Percentiles rank a stretch among this genome's conserved stretches.
Conservation (phyloP, 2,329 filamentous ascomycete genomes). For the Penicillium digitatum region DNA sequence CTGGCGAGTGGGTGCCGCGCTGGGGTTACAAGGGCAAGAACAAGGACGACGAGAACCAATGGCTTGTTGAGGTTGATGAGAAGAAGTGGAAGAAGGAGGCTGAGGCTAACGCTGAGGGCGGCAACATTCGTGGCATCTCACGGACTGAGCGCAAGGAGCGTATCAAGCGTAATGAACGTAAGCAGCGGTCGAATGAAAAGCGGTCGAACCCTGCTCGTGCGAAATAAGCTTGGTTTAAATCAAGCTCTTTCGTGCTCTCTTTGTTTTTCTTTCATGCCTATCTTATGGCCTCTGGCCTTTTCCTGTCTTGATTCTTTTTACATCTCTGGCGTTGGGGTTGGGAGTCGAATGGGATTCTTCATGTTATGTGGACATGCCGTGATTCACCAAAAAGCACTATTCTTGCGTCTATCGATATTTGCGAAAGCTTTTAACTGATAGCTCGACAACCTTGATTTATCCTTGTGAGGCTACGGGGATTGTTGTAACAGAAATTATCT, state of each 20-base stretch:
- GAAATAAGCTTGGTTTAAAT: constrained; percentile 19
- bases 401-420: constrained; percentile 12
- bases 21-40: constrained; percentile 94
- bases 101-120: constrained; percentile 54
- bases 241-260: neutral
- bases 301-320: constrained; percentile 13
- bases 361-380: constrained; percentile 17
- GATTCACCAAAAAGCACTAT: constrained; percentile 26
- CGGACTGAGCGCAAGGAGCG: constrained; percentile 65
- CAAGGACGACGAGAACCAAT: constrained; percentile 76
- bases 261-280: neutral
- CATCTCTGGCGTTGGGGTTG: constrained; percentile 25
- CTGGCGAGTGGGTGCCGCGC: constrained; percentile 83
- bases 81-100: constrained; percentile 67
- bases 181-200: constrained; percentile 64
- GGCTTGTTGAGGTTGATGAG: constrained; percentile 88
- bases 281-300: constrained; percentile 10
- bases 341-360: constrained; percentile 19
- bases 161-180: constrained; percentile 60
- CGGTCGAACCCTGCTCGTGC: constrained; percentile 34
- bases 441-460: neutral
- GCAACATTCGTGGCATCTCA: constrained; percentile 61
- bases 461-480: neutral
- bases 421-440: neutral
- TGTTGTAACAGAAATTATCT: constrained; percentile 11